Evolutionary conservation across 805 yeast species (phyloP).

Genomic region (Jamesozyma gamospora): DNA sequence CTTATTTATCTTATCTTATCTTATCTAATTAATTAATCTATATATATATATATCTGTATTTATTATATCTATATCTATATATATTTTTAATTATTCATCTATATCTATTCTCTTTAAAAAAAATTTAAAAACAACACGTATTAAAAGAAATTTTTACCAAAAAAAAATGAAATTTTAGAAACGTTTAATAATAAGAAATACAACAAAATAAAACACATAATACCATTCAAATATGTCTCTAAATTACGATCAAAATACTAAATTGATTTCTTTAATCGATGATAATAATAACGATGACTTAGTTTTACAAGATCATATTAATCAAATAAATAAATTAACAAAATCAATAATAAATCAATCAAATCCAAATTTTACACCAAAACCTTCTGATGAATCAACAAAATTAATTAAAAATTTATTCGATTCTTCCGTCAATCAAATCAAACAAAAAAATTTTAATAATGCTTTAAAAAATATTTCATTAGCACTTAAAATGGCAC

Average conservation of each 20-base stretch:
- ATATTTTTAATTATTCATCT: not conserved
- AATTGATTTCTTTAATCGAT: conserved; percentile 15
- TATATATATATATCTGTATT: not conserved
- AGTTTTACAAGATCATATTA: conserved; percentile 15
- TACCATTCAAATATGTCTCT: not conserved
- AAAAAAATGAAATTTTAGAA: too few species aligned
- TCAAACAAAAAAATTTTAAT: conserved; percentile 44
- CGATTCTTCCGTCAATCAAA: conserved; percentile 45
- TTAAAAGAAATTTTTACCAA: too few species aligned
- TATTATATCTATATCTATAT: not conserved
- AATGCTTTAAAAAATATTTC: conserved; percentile 58
- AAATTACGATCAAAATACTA: conserved; percentile 23
- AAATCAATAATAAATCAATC: conserved; percentile 27
- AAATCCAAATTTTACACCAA: conserved; percentile 47
- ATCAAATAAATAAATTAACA: conserved; percentile 30
- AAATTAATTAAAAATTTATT: conserved; percentile 52
- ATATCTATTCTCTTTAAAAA: too few species aligned
- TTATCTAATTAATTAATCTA: too few species aligned
- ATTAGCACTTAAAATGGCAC: conserved; percentile 57
- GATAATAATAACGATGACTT: conserved; percentile 6
- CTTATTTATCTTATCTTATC: too few species aligned
- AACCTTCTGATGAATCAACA: conserved; percentile 43
- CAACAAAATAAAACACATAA: not conserved
- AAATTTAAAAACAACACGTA: too few species aligned
- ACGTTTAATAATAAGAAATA: not conserved